phyloP scores from a whole-genome alignment of 441 rosid species.

The Pelargonium fulgidum region DNA sequence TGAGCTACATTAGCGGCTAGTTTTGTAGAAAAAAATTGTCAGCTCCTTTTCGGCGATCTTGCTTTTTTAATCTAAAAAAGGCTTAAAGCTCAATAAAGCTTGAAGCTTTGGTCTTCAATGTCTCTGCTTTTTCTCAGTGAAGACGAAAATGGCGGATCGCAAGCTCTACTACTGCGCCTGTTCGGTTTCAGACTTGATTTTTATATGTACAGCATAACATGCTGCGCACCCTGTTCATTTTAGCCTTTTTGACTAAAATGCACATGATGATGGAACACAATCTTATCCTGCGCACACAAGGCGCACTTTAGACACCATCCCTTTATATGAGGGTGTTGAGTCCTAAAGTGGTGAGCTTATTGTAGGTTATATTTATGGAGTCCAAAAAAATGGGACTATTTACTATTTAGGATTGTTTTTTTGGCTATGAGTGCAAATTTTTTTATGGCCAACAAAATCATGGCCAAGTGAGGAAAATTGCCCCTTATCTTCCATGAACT shows the following conservation, averaged over 20 bases:
- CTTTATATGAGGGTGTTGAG: neutral
- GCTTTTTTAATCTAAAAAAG: neutral
- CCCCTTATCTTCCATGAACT: slow-evolving; percentile 47
- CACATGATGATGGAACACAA: neutral
- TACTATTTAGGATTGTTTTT: neutral
- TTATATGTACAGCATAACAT: neutral
- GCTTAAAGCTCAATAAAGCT: no score
- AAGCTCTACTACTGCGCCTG: slow-evolving; percentile 19
- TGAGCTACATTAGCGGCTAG: slow-evolving; percentile 18
- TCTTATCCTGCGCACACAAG: slow-evolving; percentile 17
- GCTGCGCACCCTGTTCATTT: slow-evolving; percentile 22
- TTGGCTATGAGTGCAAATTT: slow-evolving; percentile 41
- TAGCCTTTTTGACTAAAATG: slow-evolving; percentile 20
- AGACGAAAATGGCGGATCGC: slow-evolving; percentile 12
- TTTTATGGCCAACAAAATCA: slow-evolving; percentile 85
- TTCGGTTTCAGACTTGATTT: slow-evolving; percentile 1
- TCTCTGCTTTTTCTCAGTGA: slow-evolving; percentile 13
- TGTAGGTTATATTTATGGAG: neutral
- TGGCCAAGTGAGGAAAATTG: slow-evolving; percentile 41
- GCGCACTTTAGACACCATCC: slow-evolving; percentile 14
- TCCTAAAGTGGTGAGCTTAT: neutral
- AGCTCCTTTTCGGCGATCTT: slow-evolving; percentile 1
- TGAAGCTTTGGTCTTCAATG: neutral
- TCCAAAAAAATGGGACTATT: neutral
- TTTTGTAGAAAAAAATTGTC: neutral